Evolutionary conservation across 768 basidiomycete species (phyloP).

Genomic region (Boletus vermiculosoides): DNA sequence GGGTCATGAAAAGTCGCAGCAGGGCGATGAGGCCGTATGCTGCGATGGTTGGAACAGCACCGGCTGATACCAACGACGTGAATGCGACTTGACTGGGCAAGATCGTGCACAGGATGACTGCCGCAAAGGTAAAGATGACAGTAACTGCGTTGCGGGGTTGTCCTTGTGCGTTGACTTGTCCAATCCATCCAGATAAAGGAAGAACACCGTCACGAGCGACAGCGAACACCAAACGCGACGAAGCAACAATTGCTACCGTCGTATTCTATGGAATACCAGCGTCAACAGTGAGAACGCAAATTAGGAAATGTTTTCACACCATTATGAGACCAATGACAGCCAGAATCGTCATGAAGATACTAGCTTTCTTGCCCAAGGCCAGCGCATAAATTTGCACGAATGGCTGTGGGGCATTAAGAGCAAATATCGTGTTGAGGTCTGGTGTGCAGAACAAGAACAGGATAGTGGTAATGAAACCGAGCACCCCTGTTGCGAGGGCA

Average conservation of each 20-base stretch:
- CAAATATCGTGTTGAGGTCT: constrained; percentile 70
- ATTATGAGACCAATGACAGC: constrained; percentile 84
- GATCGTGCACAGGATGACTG: constrained; percentile 78
- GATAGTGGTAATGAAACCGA: constrained; percentile 78
- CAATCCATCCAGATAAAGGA: constrained; percentile 81
- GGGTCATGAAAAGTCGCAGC: constrained; percentile 76
- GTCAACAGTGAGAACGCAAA: not conserved
- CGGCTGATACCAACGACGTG: constrained; percentile 85
- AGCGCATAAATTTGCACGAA: constrained; percentile 87
- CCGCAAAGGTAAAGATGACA: constrained; percentile 80
- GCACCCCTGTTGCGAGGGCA: constrained; percentile 70
- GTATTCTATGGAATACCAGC: constrained; percentile 57
- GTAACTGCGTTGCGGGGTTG: constrained; percentile 86
- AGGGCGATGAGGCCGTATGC: constrained; percentile 83
- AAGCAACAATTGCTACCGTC: constrained; percentile 82
- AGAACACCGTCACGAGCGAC: constrained; percentile 94
- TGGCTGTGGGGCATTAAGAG: constrained; percentile 81
- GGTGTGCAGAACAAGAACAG: constrained; percentile 86
- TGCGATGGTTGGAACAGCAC: constrained; percentile 82
- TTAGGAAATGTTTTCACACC: constrained; percentile 41
- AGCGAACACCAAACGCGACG: constrained; percentile 86
- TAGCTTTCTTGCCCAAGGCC: constrained; percentile 75
- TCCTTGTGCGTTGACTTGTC: constrained; percentile 62
- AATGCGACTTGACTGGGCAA: constrained; percentile 90
- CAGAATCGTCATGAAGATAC: constrained; percentile 85